phyloP scores from a whole-genome alignment of 2,329 filamentous ascomycete genomes.

The Xylariaceae sp. region DNA sequence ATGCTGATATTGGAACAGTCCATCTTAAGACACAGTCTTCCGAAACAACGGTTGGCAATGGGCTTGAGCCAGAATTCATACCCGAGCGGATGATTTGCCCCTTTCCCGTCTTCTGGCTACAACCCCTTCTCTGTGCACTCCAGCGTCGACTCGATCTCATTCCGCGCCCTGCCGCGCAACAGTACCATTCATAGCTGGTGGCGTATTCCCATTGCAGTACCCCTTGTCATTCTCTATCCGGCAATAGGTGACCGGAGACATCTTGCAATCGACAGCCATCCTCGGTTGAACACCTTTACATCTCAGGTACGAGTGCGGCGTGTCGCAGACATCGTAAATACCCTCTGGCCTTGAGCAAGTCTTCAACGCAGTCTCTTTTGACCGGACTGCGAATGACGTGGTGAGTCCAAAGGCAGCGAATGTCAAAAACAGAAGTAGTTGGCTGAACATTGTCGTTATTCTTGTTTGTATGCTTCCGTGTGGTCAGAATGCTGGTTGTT shows the following conservation, averaged over 20 bases:
- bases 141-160: background rate
- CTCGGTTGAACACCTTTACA: constrained; percentile 9
- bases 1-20: no score
- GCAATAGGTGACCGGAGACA: constrained; percentile 12
- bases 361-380: background rate
- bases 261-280: constrained; percentile 17
- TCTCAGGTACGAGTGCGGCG: constrained; percentile 14
- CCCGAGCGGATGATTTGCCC: no score
- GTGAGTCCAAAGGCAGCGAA: constrained; percentile 10
- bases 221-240: constrained; percentile 14
- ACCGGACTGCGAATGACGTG: constrained; percentile 5
- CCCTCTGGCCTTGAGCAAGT: constrained; percentile 10
- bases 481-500: background rate
- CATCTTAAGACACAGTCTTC: no score
- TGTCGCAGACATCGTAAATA: constrained; percentile 20
- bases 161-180: background rate
- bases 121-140: no score
- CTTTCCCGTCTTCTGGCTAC: no score
- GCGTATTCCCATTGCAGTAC: constrained; percentile 11
- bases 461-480: no score
- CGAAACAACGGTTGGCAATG: no score
- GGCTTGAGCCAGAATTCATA: no score
- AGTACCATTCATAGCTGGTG: constrained; percentile 14
- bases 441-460: constrained; percentile 10
- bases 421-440: constrained; percentile 4